phyloP scores from a whole-genome alignment of 352 stramenopile genomes.

The Phytopythium litorale region DNA sequence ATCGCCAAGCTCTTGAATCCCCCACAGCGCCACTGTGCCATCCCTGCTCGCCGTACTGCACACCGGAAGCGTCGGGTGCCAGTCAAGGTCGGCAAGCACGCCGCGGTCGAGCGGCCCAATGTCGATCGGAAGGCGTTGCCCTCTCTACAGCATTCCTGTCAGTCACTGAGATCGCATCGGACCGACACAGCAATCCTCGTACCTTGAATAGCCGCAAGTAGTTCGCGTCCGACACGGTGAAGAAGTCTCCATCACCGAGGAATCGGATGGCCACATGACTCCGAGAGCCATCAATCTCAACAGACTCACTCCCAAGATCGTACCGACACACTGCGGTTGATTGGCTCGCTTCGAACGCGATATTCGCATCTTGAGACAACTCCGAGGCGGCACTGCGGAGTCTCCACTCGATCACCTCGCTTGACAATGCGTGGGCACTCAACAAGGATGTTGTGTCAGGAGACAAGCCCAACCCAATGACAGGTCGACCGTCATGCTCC shows the following conservation, averaged over 20 bases:
- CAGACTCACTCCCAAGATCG: slow-evolving; percentile 18
- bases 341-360: slow-evolving; percentile 10
- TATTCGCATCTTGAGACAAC: slow-evolving; percentile 18
- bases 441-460: slow-evolving; percentile 28
- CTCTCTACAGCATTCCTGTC: slow-evolving; percentile 13
- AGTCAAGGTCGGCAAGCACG: slow-evolving; percentile 31
- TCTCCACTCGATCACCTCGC: slow-evolving; percentile 31
- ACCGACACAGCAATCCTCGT: neutral
- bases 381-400: slow-evolving; percentile 19
- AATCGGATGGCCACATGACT: slow-evolving; percentile 28
- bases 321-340: slow-evolving; percentile 21
- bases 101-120: slow-evolving; percentile 23
- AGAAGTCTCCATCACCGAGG: slow-evolving; percentile 23
- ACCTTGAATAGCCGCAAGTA: slow-evolving; percentile 35
- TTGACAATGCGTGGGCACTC: slow-evolving; percentile 20
- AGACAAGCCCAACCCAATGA: slow-evolving; percentile 30
- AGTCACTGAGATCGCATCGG: neutral
- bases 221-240: slow-evolving; percentile 28
- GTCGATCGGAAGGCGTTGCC: slow-evolving; percentile 14
- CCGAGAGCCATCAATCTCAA: slow-evolving; percentile 6
- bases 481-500: slow-evolving; percentile 1
- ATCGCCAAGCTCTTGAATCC: slow-evolving; percentile 14
- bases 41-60: slow-evolving; percentile 35
- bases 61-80: slow-evolving; percentile 27
- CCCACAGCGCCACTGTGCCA: slow-evolving; percentile 33